Percentiles rank a stretch among this genome's conserved stretches.
phyloP scores from a whole-genome alignment of 2,329 filamentous ascomycete genomes.

The Colletotrichum limetticola region DNA sequence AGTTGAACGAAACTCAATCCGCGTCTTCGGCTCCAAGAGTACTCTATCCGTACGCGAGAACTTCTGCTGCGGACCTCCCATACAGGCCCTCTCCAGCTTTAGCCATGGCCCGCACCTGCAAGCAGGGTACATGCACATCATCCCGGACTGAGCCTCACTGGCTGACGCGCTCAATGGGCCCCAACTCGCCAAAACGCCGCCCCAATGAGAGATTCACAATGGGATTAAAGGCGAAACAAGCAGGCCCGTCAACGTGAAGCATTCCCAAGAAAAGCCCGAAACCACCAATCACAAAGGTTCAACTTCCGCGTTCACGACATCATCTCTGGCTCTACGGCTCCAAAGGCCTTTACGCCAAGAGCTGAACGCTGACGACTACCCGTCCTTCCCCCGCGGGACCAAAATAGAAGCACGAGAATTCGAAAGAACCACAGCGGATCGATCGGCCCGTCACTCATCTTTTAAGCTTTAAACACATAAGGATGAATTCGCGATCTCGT shows the following conservation, averaged over 20 bases:
- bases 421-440: not conserved
- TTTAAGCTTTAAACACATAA: constrained; percentile 2
- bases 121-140: constrained; percentile 32
- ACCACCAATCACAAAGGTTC: not conserved
- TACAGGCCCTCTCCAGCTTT: not conserved
- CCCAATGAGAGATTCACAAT: constrained; percentile 12
- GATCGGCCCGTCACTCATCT: not conserved
- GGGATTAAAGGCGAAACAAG: not conserved
- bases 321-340: not conserved
- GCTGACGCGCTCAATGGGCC: constrained; percentile 23
- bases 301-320: not conserved
- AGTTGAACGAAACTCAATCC: not conserved
- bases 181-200: not conserved
- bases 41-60: not conserved
- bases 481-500: not conserved
- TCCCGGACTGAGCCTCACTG: constrained; percentile 34
- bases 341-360: not conserved
- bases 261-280: not conserved
- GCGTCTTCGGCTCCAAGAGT: not conserved
- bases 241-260: not conserved
- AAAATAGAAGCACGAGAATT: constrained; percentile 6
- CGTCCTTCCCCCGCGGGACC: not conserved
- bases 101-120: constrained; percentile 6
- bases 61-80: not conserved
- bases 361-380: constrained; percentile 1